Evolutionary conservation across 2,329 filamentous ascomycete genomes (phyloP), one percentile per base, ranked within the genome.

Genomic region (Neonectria magnoliae): DNA sequence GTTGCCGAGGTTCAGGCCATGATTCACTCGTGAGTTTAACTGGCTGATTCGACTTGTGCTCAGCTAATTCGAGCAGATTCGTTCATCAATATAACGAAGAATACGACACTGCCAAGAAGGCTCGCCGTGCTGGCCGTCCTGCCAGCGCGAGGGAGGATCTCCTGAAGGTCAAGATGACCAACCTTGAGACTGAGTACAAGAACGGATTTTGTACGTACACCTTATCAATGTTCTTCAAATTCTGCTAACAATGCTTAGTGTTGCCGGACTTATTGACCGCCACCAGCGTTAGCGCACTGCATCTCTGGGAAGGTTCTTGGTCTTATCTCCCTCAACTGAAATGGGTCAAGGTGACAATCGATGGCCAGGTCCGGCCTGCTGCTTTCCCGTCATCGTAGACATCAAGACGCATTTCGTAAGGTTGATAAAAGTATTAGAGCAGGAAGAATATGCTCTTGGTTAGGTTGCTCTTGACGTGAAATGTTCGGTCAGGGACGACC

Each of bases 251-350:
- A 4, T 22, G 0, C 18, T 2, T 59, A 90, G 88, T 88, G 65
- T 79, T 97, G 44, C 94, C 95, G 0, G 92, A 98, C 76, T 81
- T 98, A 58, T 87, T 88, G 60, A 85, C 89, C 45, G 83, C 85
- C 44, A 86, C 90, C 52, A 93, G 90, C 70, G 80, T 92, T 56
- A 80, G 84, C 62, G 85, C 87, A 69, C 79, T 98, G 44, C 85
- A 88, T 67, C 83, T 85, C 22, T 98, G 94, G 93, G 91, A 93
- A 68, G 92, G 92, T 4, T 87, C 92, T 27, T 98, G 95, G 95
- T 86, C 92, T 9, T 91, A 91, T 72, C 84, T 98, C 67, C 88
- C 90, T 36, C 90, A 87, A 9, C 78, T 98, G 70, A 88, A 90
- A 64, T 98, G 94, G 85, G 84, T 93, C 65, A 90, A 93, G 66